Conservation (phyloP, 176 grass and related monocot genomes). For the Oryza rufipogon region DNA sequence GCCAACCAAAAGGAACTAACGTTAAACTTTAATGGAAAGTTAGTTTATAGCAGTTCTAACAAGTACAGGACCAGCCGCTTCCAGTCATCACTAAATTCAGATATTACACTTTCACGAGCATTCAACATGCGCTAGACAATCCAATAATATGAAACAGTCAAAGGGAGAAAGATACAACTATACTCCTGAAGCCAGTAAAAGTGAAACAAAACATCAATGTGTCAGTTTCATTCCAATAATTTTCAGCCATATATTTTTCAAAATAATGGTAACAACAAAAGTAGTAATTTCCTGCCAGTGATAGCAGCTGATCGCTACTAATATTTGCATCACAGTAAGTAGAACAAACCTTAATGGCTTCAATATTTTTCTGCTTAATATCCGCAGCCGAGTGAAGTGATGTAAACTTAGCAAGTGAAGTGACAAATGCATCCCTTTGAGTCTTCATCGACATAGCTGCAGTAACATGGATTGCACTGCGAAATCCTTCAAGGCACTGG, state of each 20-base stretch:
- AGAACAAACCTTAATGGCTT: slow-evolving; percentile 89
- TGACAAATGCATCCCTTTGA: slow-evolving; percentile 97
- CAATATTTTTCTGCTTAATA: slow-evolving; percentile 97
- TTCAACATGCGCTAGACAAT: background rate
- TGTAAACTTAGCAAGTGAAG: slow-evolving; percentile 98
- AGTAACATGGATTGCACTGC: slow-evolving; percentile 92
- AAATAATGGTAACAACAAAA: slow-evolving; percentile 35
- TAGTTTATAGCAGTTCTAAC: slow-evolving; percentile 15
- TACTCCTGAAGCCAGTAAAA: slow-evolving; percentile 13
- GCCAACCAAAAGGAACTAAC: background rate
- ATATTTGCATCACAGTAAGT: slow-evolving; percentile 34
- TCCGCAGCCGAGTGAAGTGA: slow-evolving; percentile 92
- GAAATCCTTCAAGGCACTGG: slow-evolving; percentile 95
- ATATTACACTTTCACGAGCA: slow-evolving; percentile 10
- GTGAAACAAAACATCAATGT: slow-evolving; percentile 17
- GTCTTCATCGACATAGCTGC: slow-evolving; percentile 99
- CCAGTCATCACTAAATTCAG: slow-evolving; percentile 11
- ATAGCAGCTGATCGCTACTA: background rate
- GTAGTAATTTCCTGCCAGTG: background rate
- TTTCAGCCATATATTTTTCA: background rate
- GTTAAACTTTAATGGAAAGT: background rate
- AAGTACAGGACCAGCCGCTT: background rate
- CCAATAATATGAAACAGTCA: background rate
- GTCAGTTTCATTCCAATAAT: slow-evolving; percentile 20
- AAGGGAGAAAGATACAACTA: slow-evolving; percentile 19